These are phyloP conservation scores for Debaryomyces coudertii DNA, from an alignment of 1,139 yeast species.

Conservation along the genomic window DNA sequence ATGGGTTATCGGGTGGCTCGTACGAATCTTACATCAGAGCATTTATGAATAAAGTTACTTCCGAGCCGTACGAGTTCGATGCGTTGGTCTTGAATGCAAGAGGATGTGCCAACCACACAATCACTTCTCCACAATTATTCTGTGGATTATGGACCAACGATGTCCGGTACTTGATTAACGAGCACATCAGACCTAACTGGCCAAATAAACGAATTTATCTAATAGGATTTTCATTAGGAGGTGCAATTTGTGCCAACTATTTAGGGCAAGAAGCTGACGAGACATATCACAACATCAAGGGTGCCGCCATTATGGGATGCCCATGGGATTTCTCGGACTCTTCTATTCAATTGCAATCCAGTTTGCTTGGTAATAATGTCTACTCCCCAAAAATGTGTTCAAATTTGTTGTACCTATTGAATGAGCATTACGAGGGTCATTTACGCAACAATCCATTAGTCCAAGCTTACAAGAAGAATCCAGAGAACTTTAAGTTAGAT, in stretches of 20 bases:
- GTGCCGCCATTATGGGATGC: constrained; percentile 52
- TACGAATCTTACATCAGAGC: constrained; percentile 60
- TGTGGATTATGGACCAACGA: constrained; percentile 68
- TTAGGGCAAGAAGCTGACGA: constrained; percentile 53
- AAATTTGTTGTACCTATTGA: constrained; percentile 48
- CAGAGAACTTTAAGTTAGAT: constrained; percentile 35
- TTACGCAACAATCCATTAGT: constrained; percentile 30
- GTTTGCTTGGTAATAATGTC: constrained; percentile 47
- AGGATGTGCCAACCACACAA: constrained; percentile 62
- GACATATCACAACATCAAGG: constrained; percentile 43
- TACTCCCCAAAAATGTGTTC: constrained; percentile 59
- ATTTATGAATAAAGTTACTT: constrained; percentile 38
- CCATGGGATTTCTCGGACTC: constrained; percentile 63
- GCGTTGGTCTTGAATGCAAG: constrained; percentile 59
- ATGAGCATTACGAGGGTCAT: constrained; percentile 45
- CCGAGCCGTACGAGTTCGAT: constrained; percentile 44
- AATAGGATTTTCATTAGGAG: constrained; percentile 62
- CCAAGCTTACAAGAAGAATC: constrained; percentile 34
- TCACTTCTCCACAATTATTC: constrained; percentile 61
- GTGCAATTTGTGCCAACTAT: constrained; percentile 57
- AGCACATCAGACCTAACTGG: constrained; percentile 46
- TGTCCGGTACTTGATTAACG: constrained; percentile 54
- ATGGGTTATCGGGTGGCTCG: constrained; percentile 68
- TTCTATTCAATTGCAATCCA: constrained; percentile 43
- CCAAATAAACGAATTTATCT: constrained; percentile 55